Conservation (phyloP, 352 stramenopile species). For the Phytophthora ohioensis region DNA sequence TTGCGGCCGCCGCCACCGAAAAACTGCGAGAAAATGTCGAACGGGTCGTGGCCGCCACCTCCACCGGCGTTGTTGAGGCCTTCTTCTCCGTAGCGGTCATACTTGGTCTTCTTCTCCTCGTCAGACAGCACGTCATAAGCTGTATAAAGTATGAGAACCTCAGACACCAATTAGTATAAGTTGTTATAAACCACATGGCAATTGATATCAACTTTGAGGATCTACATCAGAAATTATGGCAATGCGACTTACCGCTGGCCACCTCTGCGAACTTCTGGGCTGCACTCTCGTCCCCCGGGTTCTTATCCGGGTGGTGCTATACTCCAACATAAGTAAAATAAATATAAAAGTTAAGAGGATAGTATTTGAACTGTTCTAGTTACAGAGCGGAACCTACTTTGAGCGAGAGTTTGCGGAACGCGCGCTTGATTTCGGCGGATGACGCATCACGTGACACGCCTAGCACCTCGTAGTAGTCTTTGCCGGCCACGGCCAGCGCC, state of each 20-base stretch:
- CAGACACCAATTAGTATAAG: conserved; percentile 1
- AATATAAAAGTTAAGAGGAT: conserved; percentile 8
- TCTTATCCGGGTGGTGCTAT: conserved; percentile 92
- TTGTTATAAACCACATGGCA: not conserved
- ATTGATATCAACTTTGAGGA: conserved; percentile 3
- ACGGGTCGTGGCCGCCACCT: conserved; percentile 72
- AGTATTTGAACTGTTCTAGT: not conserved
- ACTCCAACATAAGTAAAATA: not conserved
- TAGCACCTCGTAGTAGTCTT: conserved; percentile 83
- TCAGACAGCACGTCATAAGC: conserved; percentile 94
- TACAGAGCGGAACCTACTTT: conserved; percentile 54
- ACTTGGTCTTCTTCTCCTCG: conserved; percentile 88
- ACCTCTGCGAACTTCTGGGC: conserved; percentile 91
- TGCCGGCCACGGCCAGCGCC: conserved; percentile 39
- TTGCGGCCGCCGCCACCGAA: conserved; percentile 61
- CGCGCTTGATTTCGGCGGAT: conserved; percentile 78
- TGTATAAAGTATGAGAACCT: conserved; percentile 33
- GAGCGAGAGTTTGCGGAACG: conserved; percentile 91
- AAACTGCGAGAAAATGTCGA: conserved; percentile 86
- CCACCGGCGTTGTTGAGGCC: conserved; percentile 68
- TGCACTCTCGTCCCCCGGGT: conserved; percentile 85
- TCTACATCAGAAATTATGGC: not conserved
- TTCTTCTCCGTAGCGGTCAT: conserved; percentile 93
- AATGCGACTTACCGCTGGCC: conserved; percentile 54
- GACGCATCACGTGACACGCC: conserved; percentile 72